Percentiles rank a stretch among this genome's conserved stretches.
phyloP scores from a whole-genome alignment of 202 grass and related monocot genomes.

The Digitaria exilis region DNA sequence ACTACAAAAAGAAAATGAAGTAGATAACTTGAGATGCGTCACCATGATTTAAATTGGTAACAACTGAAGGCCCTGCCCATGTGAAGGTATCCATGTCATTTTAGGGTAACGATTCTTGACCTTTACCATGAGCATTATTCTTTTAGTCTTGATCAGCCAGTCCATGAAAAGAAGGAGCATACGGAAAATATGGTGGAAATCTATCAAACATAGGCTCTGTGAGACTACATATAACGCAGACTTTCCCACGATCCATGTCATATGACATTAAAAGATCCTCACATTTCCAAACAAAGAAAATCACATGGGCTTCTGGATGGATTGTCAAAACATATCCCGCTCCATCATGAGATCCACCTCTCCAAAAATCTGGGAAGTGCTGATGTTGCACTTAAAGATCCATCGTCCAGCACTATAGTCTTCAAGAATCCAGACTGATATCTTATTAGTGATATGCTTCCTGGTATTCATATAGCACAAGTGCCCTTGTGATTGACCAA shows the following conservation, averaged over 20 bases:
- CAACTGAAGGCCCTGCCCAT: background rate
- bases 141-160: background rate
- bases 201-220: background rate
- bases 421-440: background rate
- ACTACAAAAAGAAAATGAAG: conserved; percentile 4
- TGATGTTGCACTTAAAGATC: conserved; percentile 24
- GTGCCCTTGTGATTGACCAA: background rate
- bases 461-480: conserved; percentile 1
- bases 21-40: background rate
- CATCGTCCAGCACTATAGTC: background rate
- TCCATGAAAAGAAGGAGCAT: background rate
- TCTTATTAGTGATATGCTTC: background rate
- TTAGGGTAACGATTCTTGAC: background rate
- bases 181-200: conserved; percentile 4
- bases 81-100: background rate
- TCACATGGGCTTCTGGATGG: conserved; percentile 7
- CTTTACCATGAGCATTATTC: background rate
- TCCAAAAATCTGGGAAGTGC: conserved; percentile 18
- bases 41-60: background rate
- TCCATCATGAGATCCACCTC: background rate
- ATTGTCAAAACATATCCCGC: background rate
- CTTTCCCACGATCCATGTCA: conserved; percentile 8
- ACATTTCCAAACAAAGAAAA: conserved; percentile 5
- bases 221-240: background rate
- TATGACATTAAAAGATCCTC: background rate